These are phyloP conservation scores for Sphagnum fallax DNA, from an alignment of 228 moss, liverwort and hornwort species.

Conservation along the genomic window DNA sequence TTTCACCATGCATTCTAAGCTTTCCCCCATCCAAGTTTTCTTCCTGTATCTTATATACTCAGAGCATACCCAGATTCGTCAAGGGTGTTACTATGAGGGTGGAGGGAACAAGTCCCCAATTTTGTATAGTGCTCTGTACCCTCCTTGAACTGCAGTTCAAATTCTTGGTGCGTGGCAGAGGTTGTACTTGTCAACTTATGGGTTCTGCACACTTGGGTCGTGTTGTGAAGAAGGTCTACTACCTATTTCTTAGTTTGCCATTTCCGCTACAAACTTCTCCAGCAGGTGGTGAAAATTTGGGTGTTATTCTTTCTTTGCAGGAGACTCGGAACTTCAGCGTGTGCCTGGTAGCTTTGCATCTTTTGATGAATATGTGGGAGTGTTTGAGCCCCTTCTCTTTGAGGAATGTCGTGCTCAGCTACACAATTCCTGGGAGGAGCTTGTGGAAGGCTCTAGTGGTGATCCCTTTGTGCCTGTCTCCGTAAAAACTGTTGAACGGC, in stretches of 20 bases:
- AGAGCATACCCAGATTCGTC: no score
- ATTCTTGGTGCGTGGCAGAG: background rate
- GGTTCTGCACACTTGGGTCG: no score
- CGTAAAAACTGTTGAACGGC: slow-evolving; percentile 76
- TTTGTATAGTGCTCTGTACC: background rate
- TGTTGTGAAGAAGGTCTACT: no score
- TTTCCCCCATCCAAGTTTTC: no score
- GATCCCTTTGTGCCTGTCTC: slow-evolving; percentile 75
- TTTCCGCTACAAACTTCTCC: background rate
- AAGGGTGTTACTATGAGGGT: no score
- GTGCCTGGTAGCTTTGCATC: slow-evolving; percentile 85
- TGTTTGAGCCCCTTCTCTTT: slow-evolving; percentile 90
- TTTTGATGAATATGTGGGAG: slow-evolving; percentile 86
- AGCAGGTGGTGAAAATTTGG: slow-evolving; percentile 3
- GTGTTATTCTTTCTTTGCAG: slow-evolving; percentile 18
- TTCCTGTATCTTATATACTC: no score
- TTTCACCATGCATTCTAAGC: no score
- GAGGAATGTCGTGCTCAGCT: slow-evolving; percentile 97
- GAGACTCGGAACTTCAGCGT: slow-evolving; percentile 70
- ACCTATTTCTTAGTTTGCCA: background rate
- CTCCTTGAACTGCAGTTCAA: background rate
- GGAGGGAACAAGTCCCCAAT: no score
- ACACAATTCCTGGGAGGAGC: slow-evolving; percentile 92
- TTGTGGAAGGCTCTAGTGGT: slow-evolving; percentile 70
- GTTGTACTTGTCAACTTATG: background rate